Base-by-base conservation (phyloP, 176 grass and related monocot genomes). In the Aegilops sharonensis region DNA sequence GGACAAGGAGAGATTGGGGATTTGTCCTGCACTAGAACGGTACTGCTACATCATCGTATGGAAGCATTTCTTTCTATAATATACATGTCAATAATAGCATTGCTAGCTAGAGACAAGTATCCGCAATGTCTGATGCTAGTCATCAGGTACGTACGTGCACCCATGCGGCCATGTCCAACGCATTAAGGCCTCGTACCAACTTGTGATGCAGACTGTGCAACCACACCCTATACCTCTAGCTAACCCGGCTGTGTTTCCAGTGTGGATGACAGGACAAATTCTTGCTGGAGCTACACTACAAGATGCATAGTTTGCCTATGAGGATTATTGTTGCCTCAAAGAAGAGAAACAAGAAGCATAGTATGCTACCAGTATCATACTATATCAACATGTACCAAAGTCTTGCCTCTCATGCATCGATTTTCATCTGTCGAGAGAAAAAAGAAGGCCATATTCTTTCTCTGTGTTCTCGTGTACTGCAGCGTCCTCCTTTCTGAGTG, bases 151-250 rank as follows among this genome's bases (percentile, higher is more conserved):
- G 72, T 77, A 77, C 73, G 30, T 56, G 73, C 27, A 77, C 73
- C 73, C 73, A 76, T 76, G 73, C 73, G 14, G 60, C 60, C 54
- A 25, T 40, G 77, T 62, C n/a, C 3, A 27, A 80, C 13, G 60
- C 59, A 64, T 80, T 43, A 29, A 80, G 78, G 59, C 27, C 78
- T 80, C 78, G 59, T 17, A 79, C 59, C 78, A 64, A 62, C 78
- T 43, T 43, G 35, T 64, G 34, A 87, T 56, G 86, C 72, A 1
- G 63, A 83, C 67, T 35, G 48, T 24, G n/a, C 73, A 78, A 83
- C 80, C 4, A 61, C 35, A 40, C 23, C 18, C 18, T 72, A 1
- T 20, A 37, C 10, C 54, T 64, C 76, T 79, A 27, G 5, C 31
- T 77, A 83, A 29, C 36, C 25, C 50, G 14, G 13, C 29, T 39